Conservation (phyloP, 1,284 basidiomycete genomes). For the Trichosporon sp. region DNA sequence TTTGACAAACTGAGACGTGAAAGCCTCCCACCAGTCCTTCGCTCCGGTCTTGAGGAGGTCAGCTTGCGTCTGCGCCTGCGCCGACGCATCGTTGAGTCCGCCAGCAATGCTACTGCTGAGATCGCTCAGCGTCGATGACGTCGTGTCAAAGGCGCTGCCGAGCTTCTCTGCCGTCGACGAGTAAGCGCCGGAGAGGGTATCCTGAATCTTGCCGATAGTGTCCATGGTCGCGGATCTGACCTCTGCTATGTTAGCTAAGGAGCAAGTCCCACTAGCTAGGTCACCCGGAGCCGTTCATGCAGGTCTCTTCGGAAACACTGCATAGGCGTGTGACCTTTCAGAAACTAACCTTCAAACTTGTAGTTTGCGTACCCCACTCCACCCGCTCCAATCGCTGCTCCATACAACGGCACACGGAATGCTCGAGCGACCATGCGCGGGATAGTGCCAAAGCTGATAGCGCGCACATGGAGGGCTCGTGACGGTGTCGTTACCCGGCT, state of each 20-base stretch:
- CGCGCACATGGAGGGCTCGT: conserved; percentile 56
- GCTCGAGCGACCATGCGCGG: conserved; percentile 75
- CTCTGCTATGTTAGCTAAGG: conserved; percentile 21
- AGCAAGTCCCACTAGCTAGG: no score
- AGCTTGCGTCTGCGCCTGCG: conserved; percentile 25
- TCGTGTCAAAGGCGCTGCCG: conserved; percentile 25
- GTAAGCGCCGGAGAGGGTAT: conserved; percentile 38
- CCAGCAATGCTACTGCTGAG: conserved; percentile 17
- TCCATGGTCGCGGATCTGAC: conserved; percentile 44
- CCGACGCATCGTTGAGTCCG: conserved; percentile 16
- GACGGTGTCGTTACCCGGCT: conserved; percentile 16
- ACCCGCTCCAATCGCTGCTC: conserved; percentile 79
- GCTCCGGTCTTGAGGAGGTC: conserved; percentile 32
- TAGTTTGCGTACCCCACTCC: conserved; percentile 86
- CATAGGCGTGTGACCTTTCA: no score
- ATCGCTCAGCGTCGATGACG: conserved; percentile 16
- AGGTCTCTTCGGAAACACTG: no score
- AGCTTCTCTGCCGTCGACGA: conserved; percentile 31
- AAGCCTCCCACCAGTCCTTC: conserved; percentile 40
- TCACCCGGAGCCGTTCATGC: no score
- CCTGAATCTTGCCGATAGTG: conserved; percentile 30
- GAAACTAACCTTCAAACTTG: conserved; percentile 82
- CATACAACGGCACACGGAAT: conserved; percentile 76
- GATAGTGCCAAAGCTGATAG: conserved; percentile 74
- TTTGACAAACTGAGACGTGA: conserved; percentile 26